Conservation (phyloP, 192 early-diverging fungal species). For the Mortierella hygrophila region DNA sequence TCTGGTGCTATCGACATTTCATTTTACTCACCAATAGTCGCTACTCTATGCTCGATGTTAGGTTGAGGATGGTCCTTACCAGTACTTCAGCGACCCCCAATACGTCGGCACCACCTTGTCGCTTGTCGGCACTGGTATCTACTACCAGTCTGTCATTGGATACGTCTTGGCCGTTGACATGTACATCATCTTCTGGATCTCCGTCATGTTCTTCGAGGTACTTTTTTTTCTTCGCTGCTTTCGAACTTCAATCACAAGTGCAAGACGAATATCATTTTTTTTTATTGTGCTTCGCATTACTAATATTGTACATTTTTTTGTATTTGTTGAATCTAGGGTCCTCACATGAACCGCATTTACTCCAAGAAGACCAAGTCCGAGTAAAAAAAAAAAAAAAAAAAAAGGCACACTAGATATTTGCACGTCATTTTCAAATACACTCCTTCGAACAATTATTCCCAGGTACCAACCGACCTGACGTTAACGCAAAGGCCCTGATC, state of each 20-base stretch:
- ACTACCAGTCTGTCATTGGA: conserved; percentile 63
- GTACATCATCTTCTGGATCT: conserved; percentile 65
- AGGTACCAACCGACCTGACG: background rate
- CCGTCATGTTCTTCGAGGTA: conserved; percentile 68
- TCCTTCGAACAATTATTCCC: background rate
- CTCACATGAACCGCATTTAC: conserved; percentile 55
- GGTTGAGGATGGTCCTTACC: conserved; percentile 65
- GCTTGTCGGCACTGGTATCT: conserved; percentile 65
- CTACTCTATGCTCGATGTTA: background rate
- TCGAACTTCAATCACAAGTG: background rate
- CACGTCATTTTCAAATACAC: background rate
- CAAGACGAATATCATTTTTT: background rate
- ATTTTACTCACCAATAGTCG: background rate
- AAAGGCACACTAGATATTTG: background rate
- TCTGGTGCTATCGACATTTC: background rate
- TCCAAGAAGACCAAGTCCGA: conserved; percentile 41
- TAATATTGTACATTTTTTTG: background rate
- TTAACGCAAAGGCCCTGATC: background rate
- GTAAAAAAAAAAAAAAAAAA: conserved; percentile 30
- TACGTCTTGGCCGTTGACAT: conserved; percentile 62
- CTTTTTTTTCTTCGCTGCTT: background rate
- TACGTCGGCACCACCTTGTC: conserved; percentile 68
- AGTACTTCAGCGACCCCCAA: conserved; percentile 67
- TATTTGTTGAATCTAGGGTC: conserved; percentile 25
- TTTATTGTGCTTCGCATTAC: background rate